Percentiles rank a stretch among this genome's conserved stretches.
Conservation (phyloP, 495 filamentous ascomycete genomes). For the Penicillium odoratum region DNA sequence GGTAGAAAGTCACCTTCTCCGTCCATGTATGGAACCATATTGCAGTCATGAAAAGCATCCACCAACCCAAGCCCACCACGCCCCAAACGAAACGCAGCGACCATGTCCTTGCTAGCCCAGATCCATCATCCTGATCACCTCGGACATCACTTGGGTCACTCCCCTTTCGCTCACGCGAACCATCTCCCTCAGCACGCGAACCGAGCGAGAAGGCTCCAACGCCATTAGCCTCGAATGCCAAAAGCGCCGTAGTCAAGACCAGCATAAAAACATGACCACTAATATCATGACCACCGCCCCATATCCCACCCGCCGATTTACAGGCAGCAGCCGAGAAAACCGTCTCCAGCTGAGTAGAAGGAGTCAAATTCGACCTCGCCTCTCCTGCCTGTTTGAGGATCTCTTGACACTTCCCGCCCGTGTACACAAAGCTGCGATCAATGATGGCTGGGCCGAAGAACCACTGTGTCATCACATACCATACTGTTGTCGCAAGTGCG, state of each 20-base stretch:
- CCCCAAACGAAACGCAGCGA: conserved; percentile 47
- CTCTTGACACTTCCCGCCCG: conserved; percentile 75
- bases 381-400: conserved; percentile 29
- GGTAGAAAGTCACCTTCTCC: conserved; percentile 70
- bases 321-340: conserved; percentile 76
- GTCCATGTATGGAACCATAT: conserved; percentile 98
- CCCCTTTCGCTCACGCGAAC: conserved; percentile 53
- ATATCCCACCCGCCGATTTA: conserved; percentile 74
- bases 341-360: conserved; percentile 40
- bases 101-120: conserved; percentile 44
- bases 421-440: conserved; percentile 77
- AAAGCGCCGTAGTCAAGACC: conserved; percentile 73
- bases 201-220: conserved; percentile 42
- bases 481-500: conserved; percentile 67
- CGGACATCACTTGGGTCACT: conserved; percentile 19
- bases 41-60: conserved; percentile 98
- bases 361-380: conserved; percentile 18
- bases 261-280: conserved; percentile 94
- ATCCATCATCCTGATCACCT: conserved; percentile 1
- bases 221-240: conserved; percentile 77
- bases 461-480: conserved; percentile 89
- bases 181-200: conserved; percentile 14
- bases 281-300: conserved; percentile 90
- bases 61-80: conserved; percentile 66
- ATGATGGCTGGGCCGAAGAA: conserved; percentile 90